Evolutionary conservation across 2,329 filamentous ascomycete genomes (phyloP).

Genomic region (Arthrobotrys pseudoclavata): DNA sequence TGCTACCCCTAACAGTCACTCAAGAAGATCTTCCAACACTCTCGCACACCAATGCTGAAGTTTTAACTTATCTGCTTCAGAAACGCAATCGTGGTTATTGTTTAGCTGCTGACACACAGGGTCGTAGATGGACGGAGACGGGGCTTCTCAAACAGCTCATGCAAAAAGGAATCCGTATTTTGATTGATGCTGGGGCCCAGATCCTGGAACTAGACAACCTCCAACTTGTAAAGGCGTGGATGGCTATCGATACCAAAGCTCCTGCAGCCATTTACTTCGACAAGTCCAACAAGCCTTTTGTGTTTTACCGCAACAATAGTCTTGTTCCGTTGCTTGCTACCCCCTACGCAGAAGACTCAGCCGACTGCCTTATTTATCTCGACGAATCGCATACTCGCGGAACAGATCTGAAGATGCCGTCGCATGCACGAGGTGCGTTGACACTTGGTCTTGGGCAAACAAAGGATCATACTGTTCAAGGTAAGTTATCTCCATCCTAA

Average conservation of each 20-base stretch:
- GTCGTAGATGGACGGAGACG: constrained; percentile 68
- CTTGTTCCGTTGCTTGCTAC: constrained; percentile 70
- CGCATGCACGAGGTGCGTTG: constrained; percentile 74
- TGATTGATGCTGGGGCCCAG: constrained; percentile 76
- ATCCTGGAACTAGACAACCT: constrained; percentile 74
- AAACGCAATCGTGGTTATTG: constrained; percentile 70
- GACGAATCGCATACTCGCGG: constrained; percentile 80
- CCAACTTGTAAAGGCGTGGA: constrained; percentile 70
- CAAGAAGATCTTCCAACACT: constrained; percentile 74
- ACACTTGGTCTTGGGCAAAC: constrained; percentile 76
- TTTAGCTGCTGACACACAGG: constrained; percentile 64
- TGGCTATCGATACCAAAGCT: constrained; percentile 68
- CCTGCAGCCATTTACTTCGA: constrained; percentile 72
- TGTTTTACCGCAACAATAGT: constrained; percentile 67
- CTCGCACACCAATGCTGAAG: constrained; percentile 75
- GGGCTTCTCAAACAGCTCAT: constrained; percentile 68
- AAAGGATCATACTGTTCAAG: constrained; percentile 79
- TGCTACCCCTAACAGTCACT: constrained; percentile 74
- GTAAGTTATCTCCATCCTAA: constrained; percentile 65
- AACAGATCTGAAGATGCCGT: constrained; percentile 76
- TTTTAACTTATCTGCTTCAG: constrained; percentile 73
- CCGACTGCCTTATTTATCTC: constrained; percentile 75
- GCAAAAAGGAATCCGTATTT: constrained; percentile 68
- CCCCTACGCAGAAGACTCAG: constrained; percentile 72
- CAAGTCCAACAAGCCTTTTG: constrained; percentile 68